Evolutionary conservation across 75 land plant genomes (phyloP), one percentile per base, ranked within the genome.

Genomic region (Selaginella tamariscina): DNA sequence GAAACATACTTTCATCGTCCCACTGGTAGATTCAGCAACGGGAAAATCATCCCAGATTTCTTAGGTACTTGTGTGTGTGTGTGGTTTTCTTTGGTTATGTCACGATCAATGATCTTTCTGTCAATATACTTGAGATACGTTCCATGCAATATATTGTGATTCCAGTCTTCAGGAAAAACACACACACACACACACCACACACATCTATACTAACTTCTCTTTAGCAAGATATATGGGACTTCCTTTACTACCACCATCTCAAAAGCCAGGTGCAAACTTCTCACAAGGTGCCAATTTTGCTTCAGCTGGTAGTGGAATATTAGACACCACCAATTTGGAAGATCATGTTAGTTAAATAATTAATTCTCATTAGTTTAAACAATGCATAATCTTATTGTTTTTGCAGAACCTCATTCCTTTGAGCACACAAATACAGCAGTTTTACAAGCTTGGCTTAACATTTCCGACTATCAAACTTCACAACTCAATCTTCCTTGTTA

Each of bases 241-340:
- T n/a, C 18, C 62, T 9, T n/a, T 59, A 21, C 27, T 59, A 21
- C 21, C 21, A 26, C 62, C 62, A n/a, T 59, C 8, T 59, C 62
- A 9, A 2, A 26, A 59, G 62, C 62, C 62, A 23, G 62, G 62
- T 2, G 5, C 62, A 8, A 26, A 59, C 21, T 27, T 23, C 26
- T 23, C 27, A 9, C 21, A 59, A 59, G 62, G 62, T 5, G 62
- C 62, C 9, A 59, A 59, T n/a, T 59, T 59, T 59, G 62, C 62
- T 8, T 59, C 62, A 8, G 5, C 27, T 5, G 62, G 62, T 2
- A 59, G 62, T 59, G 62, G n/a, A 9, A 21, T 59, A 2, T 59
- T 59, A 21, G 62, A 59, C 23, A 23, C 18, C 49, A 39, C 49
- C 11, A 39, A 39, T 15, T 8, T 8, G 5, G 9, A 2, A 21